Conservation (phyloP, 805 yeast species). For the Grigorovia transvaalensis region DNA sequence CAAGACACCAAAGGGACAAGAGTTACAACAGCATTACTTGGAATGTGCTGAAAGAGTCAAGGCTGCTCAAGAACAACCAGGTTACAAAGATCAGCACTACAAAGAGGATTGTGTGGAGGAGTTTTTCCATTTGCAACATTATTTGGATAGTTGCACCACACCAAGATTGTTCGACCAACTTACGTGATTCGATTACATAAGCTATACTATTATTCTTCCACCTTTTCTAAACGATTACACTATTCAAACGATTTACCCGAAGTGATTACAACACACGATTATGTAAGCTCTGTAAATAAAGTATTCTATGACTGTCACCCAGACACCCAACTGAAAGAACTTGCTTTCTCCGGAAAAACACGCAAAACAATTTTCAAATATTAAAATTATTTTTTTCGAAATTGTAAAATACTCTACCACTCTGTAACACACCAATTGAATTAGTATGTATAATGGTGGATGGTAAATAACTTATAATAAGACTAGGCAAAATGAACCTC, state of each 20-base stretch:
- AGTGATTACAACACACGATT: neutral
- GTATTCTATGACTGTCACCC: neutral
- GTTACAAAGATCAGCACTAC: constrained; percentile 64
- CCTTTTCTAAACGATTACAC: neutral
- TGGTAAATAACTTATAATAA: neutral
- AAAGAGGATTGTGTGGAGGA: constrained; percentile 98
- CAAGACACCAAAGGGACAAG: constrained; percentile 55
- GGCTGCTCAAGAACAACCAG: constrained; percentile 74
- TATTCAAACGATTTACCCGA: neutral
- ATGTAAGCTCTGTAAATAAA: neutral
- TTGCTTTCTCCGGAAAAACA: neutral
- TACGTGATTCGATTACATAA: constrained; percentile 37
- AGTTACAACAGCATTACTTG: constrained; percentile 76
- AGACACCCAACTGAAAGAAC: neutral
- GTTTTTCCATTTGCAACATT: constrained; percentile 93
- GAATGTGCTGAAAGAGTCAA: constrained; percentile 95
- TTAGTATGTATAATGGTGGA: neutral
- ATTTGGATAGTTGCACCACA: constrained; percentile 83
- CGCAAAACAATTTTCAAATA: neutral
- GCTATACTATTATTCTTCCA: neutral
- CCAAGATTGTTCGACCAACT: constrained; percentile 81
- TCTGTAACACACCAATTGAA: neutral
- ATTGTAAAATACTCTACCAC: neutral
- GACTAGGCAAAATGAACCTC: neutral
- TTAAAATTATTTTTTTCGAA: neutral